Evolutionary conservation across 2,329 filamentous ascomycete genomes (phyloP).

Genomic region (Penicillium sp.): DNA sequence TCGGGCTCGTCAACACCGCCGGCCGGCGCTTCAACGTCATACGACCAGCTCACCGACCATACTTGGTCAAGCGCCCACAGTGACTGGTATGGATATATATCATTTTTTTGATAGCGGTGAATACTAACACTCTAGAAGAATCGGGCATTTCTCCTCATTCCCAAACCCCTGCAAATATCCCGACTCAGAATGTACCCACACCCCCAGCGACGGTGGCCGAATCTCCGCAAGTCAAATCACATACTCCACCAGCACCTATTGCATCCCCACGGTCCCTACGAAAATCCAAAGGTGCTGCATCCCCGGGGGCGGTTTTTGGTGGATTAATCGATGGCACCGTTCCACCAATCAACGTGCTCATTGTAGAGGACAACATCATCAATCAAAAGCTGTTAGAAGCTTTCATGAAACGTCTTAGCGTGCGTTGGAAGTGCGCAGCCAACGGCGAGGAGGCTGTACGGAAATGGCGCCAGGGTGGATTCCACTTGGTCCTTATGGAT

Average conservation of each 20-base stretch:
- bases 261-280: constrained; percentile 49
- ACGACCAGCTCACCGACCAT: constrained; percentile 81
- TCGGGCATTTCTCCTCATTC: constrained; percentile 25
- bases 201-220: constrained; percentile 38
- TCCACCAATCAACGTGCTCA: constrained; percentile 93
- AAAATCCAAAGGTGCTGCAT: constrained; percentile 36
- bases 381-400: constrained; percentile 91
- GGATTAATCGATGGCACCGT: constrained; percentile 77
- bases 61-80: constrained; percentile 50
- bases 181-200: constrained; percentile 33
- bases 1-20: constrained; percentile 56
- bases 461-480: constrained; percentile 90
- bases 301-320: constrained; percentile 46
- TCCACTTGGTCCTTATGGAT: constrained; percentile 97
- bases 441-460: constrained; percentile 90
- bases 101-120: neutral
- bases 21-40: constrained; percentile 62
- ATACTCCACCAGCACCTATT: constrained; percentile 41
- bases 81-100: constrained; percentile 37
- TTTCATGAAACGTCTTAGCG: constrained; percentile 93
- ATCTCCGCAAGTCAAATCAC: constrained; percentile 35
- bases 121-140: constrained; percentile 20
- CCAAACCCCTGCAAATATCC: constrained; percentile 21
- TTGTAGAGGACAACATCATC: constrained; percentile 98
- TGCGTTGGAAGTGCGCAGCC: constrained; percentile 95